A percentile compares a stretch with the other conserved stretches of the same genome.
phyloP scores from a whole-genome alignment of 2,329 filamentous ascomycete species.

The Colletotrichum liaoningense region DNA sequence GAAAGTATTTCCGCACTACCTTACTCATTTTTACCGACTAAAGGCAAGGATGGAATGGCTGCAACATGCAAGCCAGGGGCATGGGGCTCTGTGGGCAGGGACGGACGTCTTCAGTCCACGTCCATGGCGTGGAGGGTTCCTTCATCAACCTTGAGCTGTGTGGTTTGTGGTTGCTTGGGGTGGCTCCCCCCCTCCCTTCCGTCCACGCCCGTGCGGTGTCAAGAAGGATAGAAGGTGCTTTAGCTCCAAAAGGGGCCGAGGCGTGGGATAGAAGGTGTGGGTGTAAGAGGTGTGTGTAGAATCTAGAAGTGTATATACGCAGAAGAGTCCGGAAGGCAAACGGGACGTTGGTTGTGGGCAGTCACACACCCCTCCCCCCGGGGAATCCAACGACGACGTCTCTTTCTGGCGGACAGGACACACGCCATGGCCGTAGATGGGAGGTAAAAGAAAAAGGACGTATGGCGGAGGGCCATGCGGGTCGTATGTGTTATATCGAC shows the following conservation, averaged over 20 bases:
- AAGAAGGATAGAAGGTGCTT: slow-evolving; percentile 24
- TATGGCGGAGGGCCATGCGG: slow-evolving; percentile 32
- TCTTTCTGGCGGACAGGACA: neutral
- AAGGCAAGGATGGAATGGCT: slow-evolving; percentile 10
- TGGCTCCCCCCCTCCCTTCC: neutral
- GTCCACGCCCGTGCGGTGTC: slow-evolving; percentile 31
- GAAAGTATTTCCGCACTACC: slow-evolving; percentile 3
- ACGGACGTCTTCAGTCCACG: slow-evolving; percentile 12
- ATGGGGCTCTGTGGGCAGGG: slow-evolving; percentile 37
- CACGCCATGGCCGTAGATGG: slow-evolving; percentile 24
- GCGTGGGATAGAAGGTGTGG: slow-evolving; percentile 22
- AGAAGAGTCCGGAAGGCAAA: neutral
- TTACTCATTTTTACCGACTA: slow-evolving; percentile 9
- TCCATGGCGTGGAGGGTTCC: slow-evolving; percentile 22
- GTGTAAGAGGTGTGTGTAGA: slow-evolving; percentile 12
- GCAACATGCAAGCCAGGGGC: slow-evolving; percentile 32
- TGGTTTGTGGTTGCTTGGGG: neutral
- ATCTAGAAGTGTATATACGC: neutral
- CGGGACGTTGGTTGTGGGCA: slow-evolving; percentile 17
- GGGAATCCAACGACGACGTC: slow-evolving; percentile 23
- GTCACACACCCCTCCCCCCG: neutral
- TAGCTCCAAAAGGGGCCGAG: slow-evolving; percentile 16
- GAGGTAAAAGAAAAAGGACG: neutral
- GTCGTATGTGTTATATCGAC: slow-evolving; percentile 12
- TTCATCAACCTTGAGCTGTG: neutral